Base-by-base conservation (phyloP, 1,139 yeast species). In the Saccharomyces hybrid region DNA sequence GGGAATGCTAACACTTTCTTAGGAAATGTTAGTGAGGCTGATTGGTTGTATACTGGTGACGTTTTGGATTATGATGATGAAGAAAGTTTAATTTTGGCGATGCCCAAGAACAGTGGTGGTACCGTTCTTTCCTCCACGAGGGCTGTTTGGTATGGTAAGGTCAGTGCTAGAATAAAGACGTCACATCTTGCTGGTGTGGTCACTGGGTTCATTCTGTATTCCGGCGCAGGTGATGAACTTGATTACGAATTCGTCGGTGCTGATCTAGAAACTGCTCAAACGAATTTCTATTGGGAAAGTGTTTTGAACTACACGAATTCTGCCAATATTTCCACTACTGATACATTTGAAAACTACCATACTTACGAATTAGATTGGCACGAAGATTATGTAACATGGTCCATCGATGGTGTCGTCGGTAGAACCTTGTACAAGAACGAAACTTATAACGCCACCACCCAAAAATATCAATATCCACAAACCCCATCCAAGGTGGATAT, bases 181-280 rank as follows among this genome's bases (percentile, higher is more conserved):
- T 86, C 96, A 0, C 88, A 82, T 65, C 82, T 81, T 53, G 76
- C 73, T 32, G 97, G 97, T 75, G 96, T 90, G 51, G 81, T 90
- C 58, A 79, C 95, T 19, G 93, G 96, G n/a, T 82, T 85, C 64
- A 88, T 90, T 69, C 72, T 88, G 57, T 87, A 83, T 74, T 87
- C 96, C 2, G 89, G 88, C 64, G 89, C 87, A 47, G 84, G 86
- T 72, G 97, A 90, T 75, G 97, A 91, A 77, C 80, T 90, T 64
- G 97, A 90, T 79, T 84, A 74, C 66, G 97, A 90, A 74, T 85
- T 82, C 64, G 84, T 89, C 56, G 98, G 98, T 58, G 79, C 79
- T 62, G 80, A 86, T 66, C 74, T 86, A 64, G 76, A 77, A 16
- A 70, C 73, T 41, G 87, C 83, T 1, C 93, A 90, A 74, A 75